Conservation (phyloP, 1,284 basidiomycete genomes). For the Rhodotorula sp. region DNA sequence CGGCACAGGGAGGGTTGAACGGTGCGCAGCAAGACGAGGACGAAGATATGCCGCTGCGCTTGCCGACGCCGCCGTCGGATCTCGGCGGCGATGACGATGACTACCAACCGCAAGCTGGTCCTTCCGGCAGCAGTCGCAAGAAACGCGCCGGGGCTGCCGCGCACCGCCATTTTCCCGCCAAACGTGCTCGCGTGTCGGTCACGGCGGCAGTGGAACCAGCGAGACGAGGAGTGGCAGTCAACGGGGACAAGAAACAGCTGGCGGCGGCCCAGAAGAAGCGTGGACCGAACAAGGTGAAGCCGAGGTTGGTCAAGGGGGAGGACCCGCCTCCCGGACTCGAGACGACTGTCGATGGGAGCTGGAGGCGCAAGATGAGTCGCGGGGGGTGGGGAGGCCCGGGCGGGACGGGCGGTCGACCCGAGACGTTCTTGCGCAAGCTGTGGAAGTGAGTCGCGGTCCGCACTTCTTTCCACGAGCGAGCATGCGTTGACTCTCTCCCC, state of each 20-base stretch:
- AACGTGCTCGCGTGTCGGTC: neutral
- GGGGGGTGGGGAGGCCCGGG: constrained; percentile 26
- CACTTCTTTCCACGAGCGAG: no score
- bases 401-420: constrained; percentile 14
- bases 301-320: neutral
- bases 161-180: neutral
- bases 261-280: neutral
- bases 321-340: neutral
- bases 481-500: neutral
- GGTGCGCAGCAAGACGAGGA: neutral
- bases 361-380: constrained; percentile 2
- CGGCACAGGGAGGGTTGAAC: no score
- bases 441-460: constrained; percentile 20
- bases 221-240: neutral
- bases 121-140: neutral
- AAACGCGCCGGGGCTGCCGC: neutral
- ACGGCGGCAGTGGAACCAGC: no score
- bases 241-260: neutral
- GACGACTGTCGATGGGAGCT: constrained; percentile 1
- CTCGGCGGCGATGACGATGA: neutral
- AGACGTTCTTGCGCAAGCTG: constrained; percentile 30
- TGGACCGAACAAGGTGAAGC: constrained; percentile 2
- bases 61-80: neutral
- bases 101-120: neutral
- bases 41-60: neutral